Evolutionary conservation across 2,329 filamentous ascomycete genomes (phyloP).

Genomic region (Mariannaea sp.): DNA sequence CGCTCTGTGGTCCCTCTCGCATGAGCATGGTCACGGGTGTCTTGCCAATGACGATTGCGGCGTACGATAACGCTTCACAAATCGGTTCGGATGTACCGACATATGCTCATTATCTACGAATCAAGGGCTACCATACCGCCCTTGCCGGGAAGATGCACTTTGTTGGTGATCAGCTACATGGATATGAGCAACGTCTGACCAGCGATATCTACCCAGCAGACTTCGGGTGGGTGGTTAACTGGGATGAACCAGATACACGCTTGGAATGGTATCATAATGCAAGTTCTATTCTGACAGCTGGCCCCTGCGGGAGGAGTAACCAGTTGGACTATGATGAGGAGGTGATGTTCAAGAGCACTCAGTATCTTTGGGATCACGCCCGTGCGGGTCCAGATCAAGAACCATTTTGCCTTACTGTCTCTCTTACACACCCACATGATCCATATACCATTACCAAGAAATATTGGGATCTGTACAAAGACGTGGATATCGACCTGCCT

Average conservation of each 20-base stretch:
- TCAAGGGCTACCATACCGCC: conserved; percentile 84
- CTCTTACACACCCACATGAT: conserved; percentile 92
- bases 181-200: conserved; percentile 88
- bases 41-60: conserved; percentile 86
- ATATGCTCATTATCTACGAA: conserved; percentile 87
- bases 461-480: conserved; percentile 91
- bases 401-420: conserved; percentile 89
- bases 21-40: conserved; percentile 95
- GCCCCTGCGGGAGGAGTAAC: conserved; percentile 86
- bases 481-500: conserved; percentile 78
- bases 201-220: conserved; percentile 95
- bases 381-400: conserved; percentile 72
- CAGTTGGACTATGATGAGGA: conserved; percentile 96
- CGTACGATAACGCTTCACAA: conserved; percentile 89
- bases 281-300: conserved; percentile 88
- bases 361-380: conserved; percentile 90
- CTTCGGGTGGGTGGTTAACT: conserved; percentile 93
- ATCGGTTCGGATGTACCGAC: conserved; percentile 85
- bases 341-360: conserved; percentile 87
- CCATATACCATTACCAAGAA: conserved; percentile 92
- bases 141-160: conserved; percentile 98
- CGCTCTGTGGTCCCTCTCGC: conserved; percentile 87
- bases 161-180: conserved; percentile 90
- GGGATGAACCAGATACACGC: conserved; percentile 85
- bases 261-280: conserved; percentile 97